Conservation (phyloP, 2,329 filamentous ascomycete species). For the Verticillium alfalfae region DNA sequence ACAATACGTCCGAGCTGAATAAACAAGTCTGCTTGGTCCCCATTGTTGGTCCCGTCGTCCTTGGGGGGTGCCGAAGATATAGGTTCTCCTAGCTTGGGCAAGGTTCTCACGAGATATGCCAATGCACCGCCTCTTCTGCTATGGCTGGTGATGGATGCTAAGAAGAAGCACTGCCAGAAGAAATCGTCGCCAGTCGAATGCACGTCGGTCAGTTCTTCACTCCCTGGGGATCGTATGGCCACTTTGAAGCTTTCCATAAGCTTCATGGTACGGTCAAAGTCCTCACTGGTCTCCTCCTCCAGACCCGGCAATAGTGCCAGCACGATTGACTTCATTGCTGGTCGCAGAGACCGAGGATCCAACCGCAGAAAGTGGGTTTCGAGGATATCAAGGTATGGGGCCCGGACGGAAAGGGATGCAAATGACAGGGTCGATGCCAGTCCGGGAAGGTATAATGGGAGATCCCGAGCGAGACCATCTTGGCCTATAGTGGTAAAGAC, state of each 20-base stretch:
- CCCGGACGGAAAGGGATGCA: slow-evolving; percentile 85
- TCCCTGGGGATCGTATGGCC: slow-evolving; percentile 51
- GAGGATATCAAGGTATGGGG: slow-evolving; percentile 76
- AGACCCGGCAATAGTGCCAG: slow-evolving; percentile 84
- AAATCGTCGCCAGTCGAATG: slow-evolving; percentile 70
- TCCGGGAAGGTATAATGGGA: slow-evolving; percentile 84
- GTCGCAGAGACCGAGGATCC: slow-evolving; percentile 66
- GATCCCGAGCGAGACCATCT: slow-evolving; percentile 73
- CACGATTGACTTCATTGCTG: slow-evolving; percentile 85
- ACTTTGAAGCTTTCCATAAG: slow-evolving; percentile 74
- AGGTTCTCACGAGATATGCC: slow-evolving; percentile 73
- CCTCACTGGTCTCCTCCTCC: slow-evolving; percentile 94
- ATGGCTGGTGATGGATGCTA: slow-evolving; percentile 85
- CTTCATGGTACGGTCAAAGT: slow-evolving; percentile 82
- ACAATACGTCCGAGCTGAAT: slow-evolving; percentile 59
- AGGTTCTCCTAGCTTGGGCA: slow-evolving; percentile 63
- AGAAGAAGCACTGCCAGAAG: slow-evolving; percentile 97
- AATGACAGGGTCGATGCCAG: slow-evolving; percentile 87
- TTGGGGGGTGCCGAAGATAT: slow-evolving; percentile 23
- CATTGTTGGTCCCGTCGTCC: slow-evolving; percentile 20
- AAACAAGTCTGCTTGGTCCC: slow-evolving; percentile 38
- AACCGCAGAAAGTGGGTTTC: slow-evolving; percentile 74
- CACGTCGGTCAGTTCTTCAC: slow-evolving; percentile 42
- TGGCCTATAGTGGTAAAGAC: slow-evolving; percentile 82
- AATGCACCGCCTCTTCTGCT: slow-evolving; percentile 80